Percentiles rank a stretch among this genome's conserved stretches.
Evolutionary conservation across 345 rosid species (phyloP).

Genomic region (Eucalyptus urophylla): DNA sequence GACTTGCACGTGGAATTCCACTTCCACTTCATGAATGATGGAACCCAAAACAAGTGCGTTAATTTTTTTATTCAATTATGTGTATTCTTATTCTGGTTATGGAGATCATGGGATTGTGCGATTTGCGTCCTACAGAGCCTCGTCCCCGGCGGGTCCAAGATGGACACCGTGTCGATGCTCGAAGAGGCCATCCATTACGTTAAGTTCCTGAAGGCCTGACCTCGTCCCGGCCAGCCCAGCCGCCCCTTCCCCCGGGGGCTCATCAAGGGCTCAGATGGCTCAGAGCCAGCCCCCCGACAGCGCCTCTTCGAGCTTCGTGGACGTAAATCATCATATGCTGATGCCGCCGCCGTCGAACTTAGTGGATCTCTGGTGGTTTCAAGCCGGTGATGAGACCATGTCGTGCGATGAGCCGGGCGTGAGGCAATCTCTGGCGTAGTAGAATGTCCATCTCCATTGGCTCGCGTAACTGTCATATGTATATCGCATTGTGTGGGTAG

Average conservation of each 20-base stretch:
- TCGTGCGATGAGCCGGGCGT: background rate
- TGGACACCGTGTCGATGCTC: slow-evolving; percentile 85
- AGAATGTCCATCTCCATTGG: background rate
- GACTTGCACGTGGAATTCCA: too few species aligned
- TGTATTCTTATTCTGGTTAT: too few species aligned
- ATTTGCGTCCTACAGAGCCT: slow-evolving; percentile 20
- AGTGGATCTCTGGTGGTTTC: background rate
- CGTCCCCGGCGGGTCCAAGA: slow-evolving; percentile 77
- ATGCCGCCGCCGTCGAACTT: background rate
- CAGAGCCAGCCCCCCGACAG: background rate
- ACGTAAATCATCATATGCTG: background rate
- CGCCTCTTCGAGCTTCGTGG: background rate
- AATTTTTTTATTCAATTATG: too few species aligned
- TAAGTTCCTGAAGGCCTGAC: slow-evolving; percentile 48
- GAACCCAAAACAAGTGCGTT: too few species aligned
- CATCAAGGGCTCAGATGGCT: background rate
- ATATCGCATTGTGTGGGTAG: background rate
- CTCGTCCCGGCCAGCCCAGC: background rate
- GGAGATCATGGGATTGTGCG: too few species aligned
- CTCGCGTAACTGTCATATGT: background rate
- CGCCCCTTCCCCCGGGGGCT: background rate
- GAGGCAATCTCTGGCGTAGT: background rate
- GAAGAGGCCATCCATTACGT: slow-evolving; percentile 80
- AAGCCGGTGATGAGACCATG: background rate
- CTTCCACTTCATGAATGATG: too few species aligned